Base-by-base conservation (phyloP, 176 grass and related monocot species). In the Eleusine coracana region DNA sequence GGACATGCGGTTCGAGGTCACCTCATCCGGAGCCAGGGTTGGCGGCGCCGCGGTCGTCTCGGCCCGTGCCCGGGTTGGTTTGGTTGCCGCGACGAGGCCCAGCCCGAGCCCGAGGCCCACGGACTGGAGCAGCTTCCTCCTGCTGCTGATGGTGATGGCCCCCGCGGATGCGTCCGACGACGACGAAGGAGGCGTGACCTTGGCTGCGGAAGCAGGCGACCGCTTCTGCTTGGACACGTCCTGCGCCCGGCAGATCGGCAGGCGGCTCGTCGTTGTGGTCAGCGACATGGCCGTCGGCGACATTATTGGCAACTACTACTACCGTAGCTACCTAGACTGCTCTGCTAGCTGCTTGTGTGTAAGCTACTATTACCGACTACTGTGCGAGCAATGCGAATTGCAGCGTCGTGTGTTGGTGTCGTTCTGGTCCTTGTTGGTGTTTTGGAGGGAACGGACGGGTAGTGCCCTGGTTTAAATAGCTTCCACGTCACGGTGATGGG, bases 1-100 rank as follows among this genome's bases (percentile, higher is more conserved):
- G 10, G 90, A 97, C 90, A 91, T 82, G 51, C 86, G 65, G 75
- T 60, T 97, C 39, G 90, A 97, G 28, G 71, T 50, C 20, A 59
- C 77, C 23, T 94, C 95, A 31, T 80, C 77, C 10, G 83, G 86
- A 1, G 81, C 41, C 50, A 45, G 7, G 15, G 21, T 63, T 31
- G 78, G 58, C n/a, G 51, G 40, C 41, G 39, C 13, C 41, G 39
- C 13, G 37, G 64, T 8, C 56, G 74, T 23, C 69, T 86, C 78
- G 20, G 90, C 90, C 15, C 75, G 68, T 17, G 90, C 86, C 18
- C 45, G 55, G 3, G n/a, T 61, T 0, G 86, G 78, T 34, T 69
- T 68, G 5, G 38, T 21, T 6, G 75, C 68, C 7, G 70, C 81
- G 34, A 84, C 10, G n/a, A 91, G 63, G 20, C 91, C 91, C 3